phyloP scores from a whole-genome alignment of 2,329 filamentous ascomycete genomes.

The Stemphylium vesicarium region DNA sequence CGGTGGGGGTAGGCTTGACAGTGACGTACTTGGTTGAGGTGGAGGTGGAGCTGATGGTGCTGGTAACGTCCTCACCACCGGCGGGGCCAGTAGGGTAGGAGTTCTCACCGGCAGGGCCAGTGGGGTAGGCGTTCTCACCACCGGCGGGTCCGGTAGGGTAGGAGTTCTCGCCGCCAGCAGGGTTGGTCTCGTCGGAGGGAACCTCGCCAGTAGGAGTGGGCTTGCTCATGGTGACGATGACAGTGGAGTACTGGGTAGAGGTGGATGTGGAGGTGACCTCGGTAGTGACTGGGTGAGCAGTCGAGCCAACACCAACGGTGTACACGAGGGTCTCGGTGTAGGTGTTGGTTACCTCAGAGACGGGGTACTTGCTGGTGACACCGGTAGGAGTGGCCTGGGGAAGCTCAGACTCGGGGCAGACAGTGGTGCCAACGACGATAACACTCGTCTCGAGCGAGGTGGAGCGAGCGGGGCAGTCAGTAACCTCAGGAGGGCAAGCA shows the following conservation, averaged over 20 bases:
- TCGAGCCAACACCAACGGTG: conserved; percentile 50
- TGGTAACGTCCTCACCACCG: conserved; percentile 40
- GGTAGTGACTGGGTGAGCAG: conserved; percentile 54
- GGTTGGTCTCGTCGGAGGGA: background rate
- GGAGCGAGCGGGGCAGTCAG: conserved; percentile 26
- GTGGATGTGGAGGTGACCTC: conserved; percentile 41
- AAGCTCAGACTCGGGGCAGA: conserved; percentile 47
- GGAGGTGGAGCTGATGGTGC: conserved; percentile 39
- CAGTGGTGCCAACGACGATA: conserved; percentile 51
- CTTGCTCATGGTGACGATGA: conserved; percentile 33
- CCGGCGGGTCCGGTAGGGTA: conserved; percentile 8
- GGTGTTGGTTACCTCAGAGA: conserved; percentile 41
- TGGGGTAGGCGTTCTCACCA: conserved; percentile 6
- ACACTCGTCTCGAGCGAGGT: conserved; percentile 49
- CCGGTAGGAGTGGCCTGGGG: conserved; percentile 22
- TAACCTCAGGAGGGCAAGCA: conserved; percentile 11
- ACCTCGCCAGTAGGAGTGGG: conserved; percentile 3
- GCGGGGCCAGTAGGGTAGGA: conserved; percentile 7
- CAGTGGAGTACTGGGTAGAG: conserved; percentile 42
- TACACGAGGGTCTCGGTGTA: conserved; percentile 53
- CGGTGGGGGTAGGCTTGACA: conserved; percentile 20
- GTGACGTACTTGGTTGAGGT: conserved; percentile 45
- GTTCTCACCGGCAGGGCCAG: conserved; percentile 3
- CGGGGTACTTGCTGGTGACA: conserved; percentile 26
- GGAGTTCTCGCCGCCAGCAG: conserved; percentile 5